A percentile compares a stretch with the other conserved stretches of the same genome.
These are phyloP conservation scores for Fusarium mexicanum DNA, from an alignment of 2,329 filamentous ascomycete genomes.

Conservation along the genomic window DNA sequence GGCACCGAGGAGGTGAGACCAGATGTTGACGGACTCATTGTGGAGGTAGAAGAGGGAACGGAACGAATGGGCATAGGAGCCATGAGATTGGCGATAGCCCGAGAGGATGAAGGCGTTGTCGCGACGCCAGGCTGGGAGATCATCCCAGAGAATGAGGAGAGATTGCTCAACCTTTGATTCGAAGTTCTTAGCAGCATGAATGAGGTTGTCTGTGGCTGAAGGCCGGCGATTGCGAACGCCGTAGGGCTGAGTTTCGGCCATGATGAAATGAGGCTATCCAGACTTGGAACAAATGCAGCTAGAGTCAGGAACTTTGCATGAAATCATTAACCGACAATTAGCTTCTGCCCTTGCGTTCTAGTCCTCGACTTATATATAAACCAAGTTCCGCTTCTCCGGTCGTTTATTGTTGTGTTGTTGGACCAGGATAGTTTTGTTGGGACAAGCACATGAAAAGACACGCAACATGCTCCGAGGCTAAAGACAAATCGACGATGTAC, in stretches of 20 bases:
- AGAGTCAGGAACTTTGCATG: neutral
- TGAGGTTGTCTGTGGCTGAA: constrained; percentile 43
- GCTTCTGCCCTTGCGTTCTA: neutral
- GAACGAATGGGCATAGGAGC: constrained; percentile 59
- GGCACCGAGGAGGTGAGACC: constrained; percentile 73
- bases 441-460: constrained; percentile 45
- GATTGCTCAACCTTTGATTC: constrained; percentile 54
- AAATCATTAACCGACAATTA: neutral
- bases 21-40: constrained; percentile 72
- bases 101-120: constrained; percentile 66
- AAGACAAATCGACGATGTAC: neutral
- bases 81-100: constrained; percentile 63
- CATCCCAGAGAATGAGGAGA: constrained; percentile 65
- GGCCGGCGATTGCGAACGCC: constrained; percentile 43
- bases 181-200: constrained; percentile 39
- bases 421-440: constrained; percentile 44
- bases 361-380: constrained; percentile 15
- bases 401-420: constrained; percentile 36
- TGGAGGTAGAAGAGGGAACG: constrained; percentile 63
- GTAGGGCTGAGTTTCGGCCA: constrained; percentile 11
- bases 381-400: constrained; percentile 27
- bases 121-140: constrained; percentile 67
- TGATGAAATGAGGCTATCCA: constrained; percentile 35
- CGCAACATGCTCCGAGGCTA: constrained; percentile 39
- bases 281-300: neutral